A percentile compares a stretch with the other conserved stretches of the same genome.
Conservation (phyloP, 2,329 filamentous ascomycete species). For the Botrytis tulipae region DNA sequence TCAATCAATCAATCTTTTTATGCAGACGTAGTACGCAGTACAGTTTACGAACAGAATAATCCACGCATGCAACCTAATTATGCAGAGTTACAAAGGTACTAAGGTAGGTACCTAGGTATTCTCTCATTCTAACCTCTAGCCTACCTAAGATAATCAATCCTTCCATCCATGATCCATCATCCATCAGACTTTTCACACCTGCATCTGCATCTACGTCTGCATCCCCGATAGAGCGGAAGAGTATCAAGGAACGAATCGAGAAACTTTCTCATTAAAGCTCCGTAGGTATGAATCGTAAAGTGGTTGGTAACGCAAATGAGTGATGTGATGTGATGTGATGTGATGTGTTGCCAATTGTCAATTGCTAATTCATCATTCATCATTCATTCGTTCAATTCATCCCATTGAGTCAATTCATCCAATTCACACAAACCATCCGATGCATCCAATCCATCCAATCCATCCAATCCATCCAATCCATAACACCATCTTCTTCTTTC, state of each 20-base stretch:
- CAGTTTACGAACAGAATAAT: not conserved
- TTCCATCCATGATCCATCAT: not conserved
- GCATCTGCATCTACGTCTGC: not conserved
- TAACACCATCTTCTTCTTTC: not conserved
- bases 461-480: not conserved
- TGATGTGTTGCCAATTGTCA: not conserved
- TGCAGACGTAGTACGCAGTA: not conserved
- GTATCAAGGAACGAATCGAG: not conserved
- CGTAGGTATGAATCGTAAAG: not conserved
- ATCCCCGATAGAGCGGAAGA: not conserved
- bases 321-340: not conserved
- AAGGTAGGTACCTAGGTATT: not conserved
- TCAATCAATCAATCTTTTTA: not conserved
- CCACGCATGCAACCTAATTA: not conserved
- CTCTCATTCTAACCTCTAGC: not conserved
- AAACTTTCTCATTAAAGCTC: not conserved
- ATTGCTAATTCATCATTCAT: too few relatives aligned
- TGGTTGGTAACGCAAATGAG: not conserved
- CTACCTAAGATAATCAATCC: not conserved
- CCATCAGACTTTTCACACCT: conserved; percentile 2
- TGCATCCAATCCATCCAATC: not conserved
- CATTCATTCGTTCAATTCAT: not conserved
- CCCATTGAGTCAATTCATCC: not conserved
- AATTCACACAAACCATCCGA: not conserved
- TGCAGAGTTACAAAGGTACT: not conserved